Evolutionary conservation across 2,329 filamentous ascomycete genomes (phyloP).

Genomic region (Curvularia eragrostidis): DNA sequence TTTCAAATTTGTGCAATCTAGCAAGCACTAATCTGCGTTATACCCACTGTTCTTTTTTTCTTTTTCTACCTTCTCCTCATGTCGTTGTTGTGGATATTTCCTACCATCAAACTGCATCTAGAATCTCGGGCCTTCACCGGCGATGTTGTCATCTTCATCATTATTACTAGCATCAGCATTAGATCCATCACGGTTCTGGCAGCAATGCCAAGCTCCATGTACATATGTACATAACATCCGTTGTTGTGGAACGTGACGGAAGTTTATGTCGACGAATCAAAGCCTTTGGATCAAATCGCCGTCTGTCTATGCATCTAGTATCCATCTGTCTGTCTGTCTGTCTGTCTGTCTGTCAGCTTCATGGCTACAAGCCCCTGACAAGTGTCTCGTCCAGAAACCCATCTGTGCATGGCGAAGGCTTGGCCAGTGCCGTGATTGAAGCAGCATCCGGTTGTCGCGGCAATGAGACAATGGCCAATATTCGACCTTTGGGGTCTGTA

Average conservation of each 20-base stretch:
- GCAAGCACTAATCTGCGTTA: constrained; percentile 21
- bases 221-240: neutral
- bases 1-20: constrained; percentile 13
- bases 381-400: neutral
- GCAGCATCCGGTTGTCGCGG: neutral
- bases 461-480: neutral
- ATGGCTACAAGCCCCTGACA: neutral
- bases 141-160: constrained; percentile 5
- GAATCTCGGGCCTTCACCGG: constrained; percentile 26
- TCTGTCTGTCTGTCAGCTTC: neutral
- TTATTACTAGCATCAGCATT: neutral
- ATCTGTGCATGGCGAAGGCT: neutral
- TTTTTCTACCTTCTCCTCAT: constrained; percentile 1
- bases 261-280: neutral
- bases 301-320: too few relatives aligned
- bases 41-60: constrained; percentile 18
- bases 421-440: neutral
- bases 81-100: neutral
- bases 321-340: neutral
- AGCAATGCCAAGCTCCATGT: neutral
- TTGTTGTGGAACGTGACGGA: neutral
- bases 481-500: neutral
- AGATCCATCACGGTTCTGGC: too few relatives aligned
- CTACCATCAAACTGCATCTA: constrained; percentile 19
- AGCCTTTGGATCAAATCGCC: neutral